These are phyloP conservation scores for Saururus chinensis DNA, from an alignment of 164 flowering plant genomes.

Conservation along the genomic window DNA sequence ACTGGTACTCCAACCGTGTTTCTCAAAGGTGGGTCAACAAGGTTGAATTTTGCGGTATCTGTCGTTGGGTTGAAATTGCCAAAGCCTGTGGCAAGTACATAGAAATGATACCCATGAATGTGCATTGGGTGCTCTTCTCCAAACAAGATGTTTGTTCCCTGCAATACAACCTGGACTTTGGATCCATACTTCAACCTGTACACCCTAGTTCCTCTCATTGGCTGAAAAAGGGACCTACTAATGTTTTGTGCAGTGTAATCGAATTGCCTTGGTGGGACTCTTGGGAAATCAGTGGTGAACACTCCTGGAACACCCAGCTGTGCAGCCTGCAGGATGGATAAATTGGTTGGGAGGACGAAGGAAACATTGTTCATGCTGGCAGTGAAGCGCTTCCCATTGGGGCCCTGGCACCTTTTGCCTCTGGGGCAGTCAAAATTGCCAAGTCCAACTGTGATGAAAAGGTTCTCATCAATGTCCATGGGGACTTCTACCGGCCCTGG, in stretches of 20 bases:
- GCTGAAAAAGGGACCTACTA: constrained; percentile 57
- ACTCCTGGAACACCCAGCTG: constrained; percentile 44
- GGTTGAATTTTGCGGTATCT: constrained; percentile 68
- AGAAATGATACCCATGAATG: constrained; percentile 80
- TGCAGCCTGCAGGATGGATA: constrained; percentile 68
- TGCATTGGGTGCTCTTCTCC: constrained; percentile 88
- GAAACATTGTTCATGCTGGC: constrained; percentile 92
- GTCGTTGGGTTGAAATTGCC: constrained; percentile 60
- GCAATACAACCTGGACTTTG: constrained; percentile 61
- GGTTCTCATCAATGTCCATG: constrained; percentile 33
- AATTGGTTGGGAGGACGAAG: constrained; percentile 54
- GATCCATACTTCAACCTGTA: constrained; percentile 55
- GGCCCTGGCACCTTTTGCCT: constrained; percentile 64
- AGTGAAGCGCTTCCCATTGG: constrained; percentile 79
- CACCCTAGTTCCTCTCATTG: constrained; percentile 44
- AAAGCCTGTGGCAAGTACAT: constrained; percentile 52
- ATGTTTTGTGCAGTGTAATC: constrained; percentile 72
- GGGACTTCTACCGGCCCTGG: constrained; percentile 33
- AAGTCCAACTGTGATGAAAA: constrained; percentile 70
- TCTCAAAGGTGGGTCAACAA: constrained; percentile 62
- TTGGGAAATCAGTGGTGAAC: constrained; percentile 66
- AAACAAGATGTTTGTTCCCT: constrained; percentile 56
- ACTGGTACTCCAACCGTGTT: constrained; percentile 69
- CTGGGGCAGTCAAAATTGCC: constrained; percentile 57
- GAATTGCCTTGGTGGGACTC: constrained; percentile 48